These are phyloP conservation scores for Fusarium sp. DNA, from an alignment of 2,329 filamentous ascomycete genomes.

Conservation along the genomic window DNA sequence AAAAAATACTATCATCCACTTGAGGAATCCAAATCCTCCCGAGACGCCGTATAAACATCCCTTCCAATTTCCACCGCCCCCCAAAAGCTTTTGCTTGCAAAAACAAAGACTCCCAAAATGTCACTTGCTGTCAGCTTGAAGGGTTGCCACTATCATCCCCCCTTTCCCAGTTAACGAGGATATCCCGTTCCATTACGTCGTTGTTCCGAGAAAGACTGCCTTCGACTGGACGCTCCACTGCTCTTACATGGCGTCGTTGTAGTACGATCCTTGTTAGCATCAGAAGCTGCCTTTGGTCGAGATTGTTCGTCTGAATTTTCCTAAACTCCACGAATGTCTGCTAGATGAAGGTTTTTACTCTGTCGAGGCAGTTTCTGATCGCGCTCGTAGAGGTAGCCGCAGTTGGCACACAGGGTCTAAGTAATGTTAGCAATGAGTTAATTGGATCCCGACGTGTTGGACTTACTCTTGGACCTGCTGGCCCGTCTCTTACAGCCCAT, in stretches of 20 bases:
- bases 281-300: conserved; percentile 33
- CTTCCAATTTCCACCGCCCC: conserved; percentile 42
- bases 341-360: conserved; percentile 57
- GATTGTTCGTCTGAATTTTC: conserved; percentile 37
- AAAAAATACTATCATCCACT: conserved; percentile 36
- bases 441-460: background rate
- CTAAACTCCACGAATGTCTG: conserved; percentile 52
- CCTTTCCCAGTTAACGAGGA: conserved; percentile 20
- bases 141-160: conserved; percentile 13
- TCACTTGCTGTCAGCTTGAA: conserved; percentile 23
- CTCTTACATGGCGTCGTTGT: conserved; percentile 25
- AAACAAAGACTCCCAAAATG: conserved; percentile 43
- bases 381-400: conserved; percentile 88
- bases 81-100: conserved; percentile 47
- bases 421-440: conserved; percentile 25
- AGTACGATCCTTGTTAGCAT: conserved; percentile 4
- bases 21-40: conserved; percentile 46
- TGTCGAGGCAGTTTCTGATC: conserved; percentile 80
- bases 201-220: conserved; percentile 2
- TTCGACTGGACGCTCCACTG: conserved; percentile 10
- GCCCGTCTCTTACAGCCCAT: conserved; percentile 95
- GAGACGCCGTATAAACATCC: conserved; percentile 47
- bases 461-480: conserved; percentile 83
- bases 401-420: conserved; percentile 92
- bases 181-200: conserved; percentile 9